Evolutionary conservation across 306 rosid genomes (phyloP), one percentile per base, ranked within the genome.

Genomic region (Casuarina cunninghamiana): DNA sequence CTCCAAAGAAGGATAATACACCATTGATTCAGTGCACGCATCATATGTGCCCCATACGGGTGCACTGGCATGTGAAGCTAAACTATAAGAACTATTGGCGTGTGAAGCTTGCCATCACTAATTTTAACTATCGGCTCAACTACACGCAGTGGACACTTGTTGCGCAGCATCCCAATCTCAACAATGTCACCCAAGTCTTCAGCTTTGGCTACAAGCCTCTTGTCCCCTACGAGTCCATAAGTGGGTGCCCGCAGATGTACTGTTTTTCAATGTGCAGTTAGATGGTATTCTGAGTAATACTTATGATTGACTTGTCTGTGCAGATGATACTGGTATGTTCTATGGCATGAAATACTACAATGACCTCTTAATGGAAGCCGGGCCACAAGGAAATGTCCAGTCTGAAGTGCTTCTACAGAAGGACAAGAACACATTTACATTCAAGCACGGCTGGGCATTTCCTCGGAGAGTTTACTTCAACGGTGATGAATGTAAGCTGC

Each of bases 261-360:
- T 26, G 32, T 26, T 26, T 26, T 26, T 26, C 32, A 26, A 26
- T 26, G 32, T 26, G 32, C 32, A 54, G 51, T 73, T 6, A 26
- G 63, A 16, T 41, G 51, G 49, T 45, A 26, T 2, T 35, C 53
- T 74, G 1, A 53, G 35, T 77, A 4, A 6, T 32, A 57, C 72
- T 60, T 63, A 26, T 66, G 8, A 43, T 69, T 60, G 49, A 43
- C 71, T 49, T 68, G 73, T 73, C 39, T 67, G 15, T 85, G 88
- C 94, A 94, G 98, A 94, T 89, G 98, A 94, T 75, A 94, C 98
- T 45, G 97, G 93, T 41, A 92, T 91, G 97, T 94, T 94, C 82
- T 94, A 92, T 49, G 98, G 98, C 71, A 89, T 91, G 89, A 92
- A 90, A 70, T 94, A 75, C 86, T 92, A 89, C 86, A 94, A 94